Base-by-base conservation (phyloP, 2,329 filamentous ascomycete genomes). In the Xylariaceae sp. region DNA sequence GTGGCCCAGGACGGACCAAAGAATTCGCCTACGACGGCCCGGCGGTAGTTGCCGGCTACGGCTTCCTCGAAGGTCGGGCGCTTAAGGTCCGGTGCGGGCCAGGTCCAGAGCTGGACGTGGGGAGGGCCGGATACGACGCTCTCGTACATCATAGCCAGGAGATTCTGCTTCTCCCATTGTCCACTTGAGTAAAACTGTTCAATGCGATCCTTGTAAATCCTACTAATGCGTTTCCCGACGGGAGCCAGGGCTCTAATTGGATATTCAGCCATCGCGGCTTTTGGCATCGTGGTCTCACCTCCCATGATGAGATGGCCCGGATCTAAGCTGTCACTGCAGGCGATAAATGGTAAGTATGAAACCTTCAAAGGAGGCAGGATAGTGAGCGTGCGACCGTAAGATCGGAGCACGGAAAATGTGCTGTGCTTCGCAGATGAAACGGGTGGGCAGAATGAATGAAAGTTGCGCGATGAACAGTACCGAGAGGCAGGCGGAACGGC, bases 1-100 rank as follows among this genome's bases (percentile, higher is more conserved):
- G 94, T 99, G 1, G 91, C 88, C 94, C 94, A 99, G 34, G 91
- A 94, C 1, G 94, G 94, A 0, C 94, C 94, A 63, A 97, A 97
- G 6, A 78, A 83, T 54, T 87, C 80, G 55, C 92, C 92, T 51
- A 91, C 84, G 16, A 81, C 76, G 8, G 92, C 88, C 46, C 85
- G 80, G 48, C 80, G 81, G 75, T 92, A 99, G 6, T 85, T 75
- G 62, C 95, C 85, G 45, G 75, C 76, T n/a, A 79, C 75, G 5
- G 92, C 92, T 52, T 96, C 89, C 59, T 92, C 75, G 74, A 99
- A 99, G 3, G 86, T 85, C 2, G 94, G 94, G 15, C 94, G 84
- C 22, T 84, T 79, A 47, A 89, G 84, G 64, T 86, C 77, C 1
- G 92, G 92, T 13, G 90, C 89, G 53, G 88, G 86, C 82, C 92